A percentile compares a stretch with the other conserved stretches of the same genome.
phyloP scores from a whole-genome alignment of 805 yeast genomes.

The Jamesozyma gamospora region DNA sequence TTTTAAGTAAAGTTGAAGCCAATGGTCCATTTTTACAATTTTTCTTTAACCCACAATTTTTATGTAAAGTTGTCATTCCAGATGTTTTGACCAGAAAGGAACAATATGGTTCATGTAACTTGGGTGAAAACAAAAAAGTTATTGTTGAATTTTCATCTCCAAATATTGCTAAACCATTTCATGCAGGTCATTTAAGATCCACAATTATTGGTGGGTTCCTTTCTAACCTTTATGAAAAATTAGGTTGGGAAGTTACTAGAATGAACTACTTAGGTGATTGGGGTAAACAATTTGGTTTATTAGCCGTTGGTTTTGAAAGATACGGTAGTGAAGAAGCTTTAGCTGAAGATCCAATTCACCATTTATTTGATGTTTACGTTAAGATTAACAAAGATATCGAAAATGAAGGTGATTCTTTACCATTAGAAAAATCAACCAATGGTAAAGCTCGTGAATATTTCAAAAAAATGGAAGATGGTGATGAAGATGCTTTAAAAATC shows the following conservation, averaged over 20 bases:
- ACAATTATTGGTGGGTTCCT: slow-evolving; percentile 97
- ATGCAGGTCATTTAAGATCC: slow-evolving; percentile 96
- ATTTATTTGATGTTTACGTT: slow-evolving; percentile 90
- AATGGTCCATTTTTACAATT: slow-evolving; percentile 91
- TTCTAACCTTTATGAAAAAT: slow-evolving; percentile 76
- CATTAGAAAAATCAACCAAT: slow-evolving; percentile 48
- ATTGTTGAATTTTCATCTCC: slow-evolving; percentile 93
- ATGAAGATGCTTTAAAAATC: slow-evolving; percentile 58
- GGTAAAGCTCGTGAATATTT: slow-evolving; percentile 81
- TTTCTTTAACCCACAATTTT: slow-evolving; percentile 57
- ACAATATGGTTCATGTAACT: slow-evolving; percentile 61
- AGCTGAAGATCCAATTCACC: slow-evolving; percentile 77
- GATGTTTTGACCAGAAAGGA: slow-evolving; percentile 53
- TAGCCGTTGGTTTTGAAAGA: slow-evolving; percentile 84
- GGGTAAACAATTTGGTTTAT: slow-evolving; percentile 97
- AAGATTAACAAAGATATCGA: slow-evolving; percentile 69
- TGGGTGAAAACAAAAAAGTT: slow-evolving; percentile 62
- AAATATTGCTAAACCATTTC: slow-evolving; percentile 98
- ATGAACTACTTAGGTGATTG: slow-evolving; percentile 97
- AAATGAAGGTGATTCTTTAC: slow-evolving; percentile 41
- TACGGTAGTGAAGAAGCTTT: slow-evolving; percentile 75
- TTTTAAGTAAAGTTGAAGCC: slow-evolving; percentile 59
- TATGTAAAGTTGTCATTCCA: slow-evolving; percentile 59
- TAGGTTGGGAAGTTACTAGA: slow-evolving; percentile 88
- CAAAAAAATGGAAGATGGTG: slow-evolving; percentile 90